These are phyloP conservation scores for Alternaria conjuncta DNA, from an alignment of 2,329 filamentous ascomycete genomes.

Conservation along the genomic window DNA sequence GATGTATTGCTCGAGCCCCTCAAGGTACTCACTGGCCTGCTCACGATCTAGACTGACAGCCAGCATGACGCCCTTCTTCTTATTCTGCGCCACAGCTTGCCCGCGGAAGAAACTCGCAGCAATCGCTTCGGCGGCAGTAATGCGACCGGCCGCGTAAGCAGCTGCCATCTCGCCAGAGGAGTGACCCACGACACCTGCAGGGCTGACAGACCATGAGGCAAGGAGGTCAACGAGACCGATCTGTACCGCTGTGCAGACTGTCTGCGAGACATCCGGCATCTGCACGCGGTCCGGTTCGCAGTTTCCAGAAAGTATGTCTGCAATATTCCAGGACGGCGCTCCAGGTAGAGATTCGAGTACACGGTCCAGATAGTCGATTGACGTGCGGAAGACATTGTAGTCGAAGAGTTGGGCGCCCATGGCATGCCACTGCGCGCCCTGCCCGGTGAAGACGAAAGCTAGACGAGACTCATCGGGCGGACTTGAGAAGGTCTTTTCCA, in stretches of 20 bases:
- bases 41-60: conserved; percentile 23
- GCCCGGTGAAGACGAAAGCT: conserved; percentile 35
- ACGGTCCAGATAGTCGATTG: neutral
- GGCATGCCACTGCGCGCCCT: conserved; percentile 33
- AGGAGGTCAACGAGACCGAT: conserved; percentile 30
- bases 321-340: neutral
- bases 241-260: conserved; percentile 31
- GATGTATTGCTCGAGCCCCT: conserved; percentile 9
- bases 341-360: neutral
- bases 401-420: conserved; percentile 29
- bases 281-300: neutral
- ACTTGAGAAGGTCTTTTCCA: neutral
- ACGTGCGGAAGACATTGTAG: neutral
- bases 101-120: conserved; percentile 27
- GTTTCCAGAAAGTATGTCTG: neutral
- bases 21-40: neutral
- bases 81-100: conserved; percentile 7
- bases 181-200: conserved; percentile 22
- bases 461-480: conserved; percentile 12
- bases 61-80: conserved; percentile 28
- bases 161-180: conserved; percentile 38
- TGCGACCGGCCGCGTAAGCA: conserved; percentile 23
- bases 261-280: conserved; percentile 21
- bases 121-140: conserved; percentile 28
- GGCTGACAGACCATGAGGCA: conserved; percentile 12